Conservation (phyloP, 495 filamentous ascomycete species). For the Pyrenula aspistea region DNA sequence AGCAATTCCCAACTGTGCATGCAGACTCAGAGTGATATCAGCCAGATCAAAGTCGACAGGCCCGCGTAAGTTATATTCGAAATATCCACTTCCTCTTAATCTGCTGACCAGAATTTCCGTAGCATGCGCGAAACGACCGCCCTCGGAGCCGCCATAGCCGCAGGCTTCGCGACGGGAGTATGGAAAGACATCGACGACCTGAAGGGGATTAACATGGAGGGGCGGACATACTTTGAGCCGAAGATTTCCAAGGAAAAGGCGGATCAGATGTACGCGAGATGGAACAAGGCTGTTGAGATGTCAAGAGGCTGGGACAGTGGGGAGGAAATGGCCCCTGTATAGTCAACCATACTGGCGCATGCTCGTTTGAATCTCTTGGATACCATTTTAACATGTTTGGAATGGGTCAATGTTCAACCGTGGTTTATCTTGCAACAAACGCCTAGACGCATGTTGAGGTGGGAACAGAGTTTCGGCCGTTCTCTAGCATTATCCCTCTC, state of each 20-base stretch:
- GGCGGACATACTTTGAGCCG: constrained; percentile 64
- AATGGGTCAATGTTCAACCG: no score
- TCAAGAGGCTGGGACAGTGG: constrained; percentile 64
- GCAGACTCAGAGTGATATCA: constrained; percentile 92
- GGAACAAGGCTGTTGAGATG: constrained; percentile 85
- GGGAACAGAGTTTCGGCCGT: no score
- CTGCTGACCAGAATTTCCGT: neutral
- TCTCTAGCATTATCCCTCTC: no score
- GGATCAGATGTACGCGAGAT: constrained; percentile 59
- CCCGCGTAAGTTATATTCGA: constrained; percentile 31
- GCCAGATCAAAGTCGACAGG: constrained; percentile 75
- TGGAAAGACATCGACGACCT: constrained; percentile 77
- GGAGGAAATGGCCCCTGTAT: constrained; percentile 10
- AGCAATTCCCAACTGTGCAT: constrained; percentile 89
- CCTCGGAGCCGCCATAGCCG: constrained; percentile 86
- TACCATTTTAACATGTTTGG: no score
- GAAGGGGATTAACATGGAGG: constrained; percentile 62
- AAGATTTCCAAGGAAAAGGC: constrained; percentile 47
- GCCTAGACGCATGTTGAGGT: no score
- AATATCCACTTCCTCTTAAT: no score
- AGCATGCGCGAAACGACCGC: constrained; percentile 87
- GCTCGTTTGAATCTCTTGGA: no score
- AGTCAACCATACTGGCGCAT: no score
- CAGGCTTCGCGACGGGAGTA: constrained; percentile 72
- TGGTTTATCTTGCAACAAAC: no score